These are phyloP conservation scores for Talaromyces wortmannii DNA, from an alignment of 495 filamentous ascomycete genomes.

Conservation along the genomic window DNA sequence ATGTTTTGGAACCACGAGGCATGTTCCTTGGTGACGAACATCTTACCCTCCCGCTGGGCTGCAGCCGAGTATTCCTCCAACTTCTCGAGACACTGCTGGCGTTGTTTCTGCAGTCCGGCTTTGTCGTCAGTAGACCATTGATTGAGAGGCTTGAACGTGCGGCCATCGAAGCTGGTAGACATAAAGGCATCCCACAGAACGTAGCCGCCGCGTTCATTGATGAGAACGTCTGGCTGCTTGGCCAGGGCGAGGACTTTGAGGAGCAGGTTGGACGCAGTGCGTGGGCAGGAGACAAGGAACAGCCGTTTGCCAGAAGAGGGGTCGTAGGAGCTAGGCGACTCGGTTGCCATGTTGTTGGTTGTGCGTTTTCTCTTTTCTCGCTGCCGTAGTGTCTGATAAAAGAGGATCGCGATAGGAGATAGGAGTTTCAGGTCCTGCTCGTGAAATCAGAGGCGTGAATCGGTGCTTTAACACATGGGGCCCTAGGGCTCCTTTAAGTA, in stretches of 20 bases:
- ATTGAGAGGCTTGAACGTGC: constrained; percentile 12
- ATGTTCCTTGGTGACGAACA: constrained; percentile 35
- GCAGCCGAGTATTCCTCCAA: constrained; percentile 17
- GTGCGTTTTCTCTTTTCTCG: background rate
- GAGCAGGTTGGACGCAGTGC: constrained; percentile 36
- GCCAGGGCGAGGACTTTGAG: constrained; percentile 28
- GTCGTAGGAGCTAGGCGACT: background rate
- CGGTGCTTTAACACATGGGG: too few relatives aligned
- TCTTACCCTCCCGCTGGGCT: constrained; percentile 18
- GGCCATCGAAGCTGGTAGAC: background rate
- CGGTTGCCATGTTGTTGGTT: background rate
- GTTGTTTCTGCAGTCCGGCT: constrained; percentile 4
- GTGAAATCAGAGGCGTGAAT: too few relatives aligned
- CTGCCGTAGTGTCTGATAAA: too few relatives aligned
- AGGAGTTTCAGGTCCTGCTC: too few relatives aligned
- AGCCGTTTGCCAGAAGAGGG: background rate
- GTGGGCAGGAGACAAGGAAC: constrained; percentile 26
- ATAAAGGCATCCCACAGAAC: constrained; percentile 23
- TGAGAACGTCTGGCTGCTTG: constrained; percentile 22
- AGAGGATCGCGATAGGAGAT: too few relatives aligned
- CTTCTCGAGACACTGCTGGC: constrained; percentile 16
- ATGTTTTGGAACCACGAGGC: constrained; percentile 15
- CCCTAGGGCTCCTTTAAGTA: too few relatives aligned
- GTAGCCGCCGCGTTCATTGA: constrained; percentile 26
- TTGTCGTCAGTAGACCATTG: constrained; percentile 19